Conservation (phyloP, 306 rosid species). For the Clitoria ternatea region DNA sequence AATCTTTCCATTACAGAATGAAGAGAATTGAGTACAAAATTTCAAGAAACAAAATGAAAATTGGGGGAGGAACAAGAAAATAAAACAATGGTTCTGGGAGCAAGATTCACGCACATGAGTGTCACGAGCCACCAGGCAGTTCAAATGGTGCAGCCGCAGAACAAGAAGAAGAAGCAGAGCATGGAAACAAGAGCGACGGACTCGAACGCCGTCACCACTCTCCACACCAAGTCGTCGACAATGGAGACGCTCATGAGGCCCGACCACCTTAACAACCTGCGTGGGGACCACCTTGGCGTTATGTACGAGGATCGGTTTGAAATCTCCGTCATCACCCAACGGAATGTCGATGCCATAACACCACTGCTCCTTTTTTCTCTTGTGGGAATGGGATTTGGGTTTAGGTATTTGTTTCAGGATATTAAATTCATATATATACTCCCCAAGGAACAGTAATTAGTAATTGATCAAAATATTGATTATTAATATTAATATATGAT, state of each 20-base stretch:
- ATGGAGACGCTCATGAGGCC: slow-evolving; percentile 39
- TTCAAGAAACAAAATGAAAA: no score
- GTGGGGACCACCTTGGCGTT: slow-evolving; percentile 23
- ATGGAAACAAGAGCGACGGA: slow-evolving; percentile 70
- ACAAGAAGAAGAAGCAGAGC: slow-evolving; percentile 81
- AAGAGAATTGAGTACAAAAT: no score
- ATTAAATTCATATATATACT: no score
- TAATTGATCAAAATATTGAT: no score
- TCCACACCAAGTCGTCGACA: slow-evolving; percentile 75
- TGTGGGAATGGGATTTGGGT: no score
- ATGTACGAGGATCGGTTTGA: slow-evolving; percentile 32
- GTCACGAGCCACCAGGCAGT: background rate
- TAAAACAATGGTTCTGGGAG: no score
- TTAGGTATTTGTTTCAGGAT: no score
- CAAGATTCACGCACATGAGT: background rate
- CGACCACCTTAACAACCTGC: slow-evolving; percentile 43
- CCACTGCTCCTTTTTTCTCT: background rate
- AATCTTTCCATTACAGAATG: background rate
- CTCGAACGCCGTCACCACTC: slow-evolving; percentile 64
- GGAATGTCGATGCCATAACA: slow-evolving; percentile 33
- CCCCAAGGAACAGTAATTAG: no score
- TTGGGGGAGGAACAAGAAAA: no score
- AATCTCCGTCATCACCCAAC: slow-evolving; percentile 21
- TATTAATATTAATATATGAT: no score
- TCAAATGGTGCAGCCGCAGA: slow-evolving; percentile 76